phyloP scores from a whole-genome alignment of 305 asterid species.

The Fraxinus floribunda region DNA sequence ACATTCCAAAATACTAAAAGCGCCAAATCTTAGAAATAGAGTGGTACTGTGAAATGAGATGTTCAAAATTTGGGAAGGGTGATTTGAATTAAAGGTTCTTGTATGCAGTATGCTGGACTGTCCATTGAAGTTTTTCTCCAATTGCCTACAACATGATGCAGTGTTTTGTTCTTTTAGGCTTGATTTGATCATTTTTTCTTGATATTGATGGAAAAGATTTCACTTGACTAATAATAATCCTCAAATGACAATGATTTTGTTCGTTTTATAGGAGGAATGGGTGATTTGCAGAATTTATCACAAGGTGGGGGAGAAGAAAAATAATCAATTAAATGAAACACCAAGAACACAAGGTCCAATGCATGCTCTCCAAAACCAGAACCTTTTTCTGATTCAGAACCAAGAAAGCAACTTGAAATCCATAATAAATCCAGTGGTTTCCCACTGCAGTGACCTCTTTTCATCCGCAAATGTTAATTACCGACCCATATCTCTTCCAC shows the following conservation, averaged over 20 bases:
- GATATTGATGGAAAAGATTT: too few species aligned
- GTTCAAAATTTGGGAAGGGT: too few species aligned
- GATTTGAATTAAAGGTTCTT: too few species aligned
- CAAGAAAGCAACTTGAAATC: conserved; percentile 47
- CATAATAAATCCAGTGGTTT: conserved; percentile 33
- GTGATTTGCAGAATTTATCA: conserved; percentile 76
- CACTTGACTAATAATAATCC: too few species aligned
- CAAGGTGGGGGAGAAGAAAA: conserved; percentile 63
- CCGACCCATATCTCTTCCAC: too few species aligned
- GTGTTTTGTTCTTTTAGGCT: conserved; percentile 24
- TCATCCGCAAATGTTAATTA: too few species aligned
- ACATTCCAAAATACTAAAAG: too few species aligned
- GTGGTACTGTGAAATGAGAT: too few species aligned
- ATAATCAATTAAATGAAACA: background rate
- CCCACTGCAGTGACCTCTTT: conserved; percentile 16
- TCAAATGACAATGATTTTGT: background rate
- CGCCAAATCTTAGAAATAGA: too few species aligned
- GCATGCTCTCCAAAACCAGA: conserved; percentile 31
- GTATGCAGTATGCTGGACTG: too few species aligned
- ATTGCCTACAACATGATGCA: too few species aligned
- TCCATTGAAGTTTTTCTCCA: too few species aligned
- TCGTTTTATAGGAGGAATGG: conserved; percentile 69
- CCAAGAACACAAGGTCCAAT: conserved; percentile 14
- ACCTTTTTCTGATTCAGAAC: conserved; percentile 30
- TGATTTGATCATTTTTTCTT: conserved; percentile 28